These are phyloP conservation scores for Pistacia integerrima DNA, from an alignment of 345 rosid genomes.

Conservation along the genomic window DNA sequence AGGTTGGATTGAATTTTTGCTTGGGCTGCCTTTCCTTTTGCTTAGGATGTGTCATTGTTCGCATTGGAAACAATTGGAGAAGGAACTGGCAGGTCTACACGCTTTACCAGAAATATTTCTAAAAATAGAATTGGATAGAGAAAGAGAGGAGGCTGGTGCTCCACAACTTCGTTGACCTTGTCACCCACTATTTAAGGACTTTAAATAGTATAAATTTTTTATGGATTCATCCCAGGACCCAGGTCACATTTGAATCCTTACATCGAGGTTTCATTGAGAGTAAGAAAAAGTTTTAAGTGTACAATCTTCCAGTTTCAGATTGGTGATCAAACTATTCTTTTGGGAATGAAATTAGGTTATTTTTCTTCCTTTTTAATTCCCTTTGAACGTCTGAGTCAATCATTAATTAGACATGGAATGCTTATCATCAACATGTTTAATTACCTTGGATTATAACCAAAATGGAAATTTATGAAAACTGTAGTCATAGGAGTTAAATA, in stretches of 20 bases:
- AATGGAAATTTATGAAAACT: not conserved
- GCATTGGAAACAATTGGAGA: slow-evolving; percentile 24
- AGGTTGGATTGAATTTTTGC: slow-evolving; percentile 22
- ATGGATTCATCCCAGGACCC: not conserved
- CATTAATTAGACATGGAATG: not conserved
- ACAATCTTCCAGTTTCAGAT: not conserved
- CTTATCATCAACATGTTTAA: not conserved
- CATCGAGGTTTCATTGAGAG: not conserved
- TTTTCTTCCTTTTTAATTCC: not conserved
- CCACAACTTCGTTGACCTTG: slow-evolving; percentile 25
- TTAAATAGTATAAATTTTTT: not conserved
- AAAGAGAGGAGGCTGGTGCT: not conserved
- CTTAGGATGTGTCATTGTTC: slow-evolving; percentile 27
- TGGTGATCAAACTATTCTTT: not conserved
- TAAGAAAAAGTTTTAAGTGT: too few relatives aligned
- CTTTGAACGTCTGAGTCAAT: not conserved
- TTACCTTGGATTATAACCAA: not conserved
- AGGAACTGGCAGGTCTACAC: slow-evolving; percentile 32
- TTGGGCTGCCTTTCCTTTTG: slow-evolving; percentile 25
- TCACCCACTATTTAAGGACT: slow-evolving; percentile 4
- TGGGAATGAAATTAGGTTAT: not conserved
- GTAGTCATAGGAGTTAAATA: not conserved
- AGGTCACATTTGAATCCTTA: not conserved
- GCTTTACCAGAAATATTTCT: slow-evolving; percentile 24
- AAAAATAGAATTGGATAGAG: slow-evolving; percentile 36